Conservation (phyloP, 2,329 filamentous ascomycete species). For the Aspergillus ustus region DNA sequence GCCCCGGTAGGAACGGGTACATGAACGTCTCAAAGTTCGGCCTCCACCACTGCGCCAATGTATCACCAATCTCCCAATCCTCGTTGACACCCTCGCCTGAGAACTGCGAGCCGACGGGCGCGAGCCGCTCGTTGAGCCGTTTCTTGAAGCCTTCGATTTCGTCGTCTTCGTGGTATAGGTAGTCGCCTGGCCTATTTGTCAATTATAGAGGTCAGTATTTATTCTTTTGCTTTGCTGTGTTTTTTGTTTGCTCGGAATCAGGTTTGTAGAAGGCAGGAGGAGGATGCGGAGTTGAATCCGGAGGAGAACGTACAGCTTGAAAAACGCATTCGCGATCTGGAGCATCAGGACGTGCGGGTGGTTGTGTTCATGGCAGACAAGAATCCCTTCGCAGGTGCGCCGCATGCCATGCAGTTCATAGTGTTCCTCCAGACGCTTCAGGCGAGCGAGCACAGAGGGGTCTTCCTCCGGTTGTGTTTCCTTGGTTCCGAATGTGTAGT, state of each 20-base stretch:
- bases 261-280: too few species aligned
- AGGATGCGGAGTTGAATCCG: background rate
- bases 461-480: slow-evolving; percentile 98
- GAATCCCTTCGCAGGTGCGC: slow-evolving; percentile 92
- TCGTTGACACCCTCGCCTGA: slow-evolving; percentile 85
- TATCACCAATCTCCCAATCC: slow-evolving; percentile 94
- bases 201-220: background rate
- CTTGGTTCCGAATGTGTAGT: slow-evolving; percentile 99
- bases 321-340: slow-evolving; percentile 99
- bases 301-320: slow-evolving; percentile 72
- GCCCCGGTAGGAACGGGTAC: slow-evolving; percentile 96
- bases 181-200: slow-evolving; percentile 77
- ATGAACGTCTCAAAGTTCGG: slow-evolving; percentile 99
- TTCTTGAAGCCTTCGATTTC: slow-evolving; percentile 95
- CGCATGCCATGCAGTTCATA: slow-evolving; percentile 93
- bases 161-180: slow-evolving; percentile 82
- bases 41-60: slow-evolving; percentile 96
- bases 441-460: slow-evolving; percentile 86
- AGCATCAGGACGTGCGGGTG: slow-evolving; percentile 98
- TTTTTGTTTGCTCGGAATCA: background rate
- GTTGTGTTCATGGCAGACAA: slow-evolving; percentile 98
- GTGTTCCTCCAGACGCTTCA: slow-evolving; percentile 95
- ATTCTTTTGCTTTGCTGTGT: slow-evolving; percentile 6
- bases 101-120: slow-evolving; percentile 82
- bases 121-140: slow-evolving; percentile 88